phyloP scores from a whole-genome alignment of 2,329 filamentous ascomycete genomes.

The Epichloe glyceriae region DNA sequence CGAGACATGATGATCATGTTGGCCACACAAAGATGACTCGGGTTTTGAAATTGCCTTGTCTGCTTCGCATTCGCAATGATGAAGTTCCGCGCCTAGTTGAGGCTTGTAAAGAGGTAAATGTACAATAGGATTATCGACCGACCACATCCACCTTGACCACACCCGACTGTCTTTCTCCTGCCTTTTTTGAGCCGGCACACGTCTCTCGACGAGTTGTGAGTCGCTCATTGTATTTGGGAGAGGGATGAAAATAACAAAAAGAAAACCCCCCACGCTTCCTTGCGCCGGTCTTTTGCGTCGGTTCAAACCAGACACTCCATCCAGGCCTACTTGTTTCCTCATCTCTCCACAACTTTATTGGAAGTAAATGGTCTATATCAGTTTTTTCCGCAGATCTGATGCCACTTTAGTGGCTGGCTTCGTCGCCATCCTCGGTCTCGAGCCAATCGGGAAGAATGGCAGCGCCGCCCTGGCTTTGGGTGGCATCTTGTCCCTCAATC shows the following conservation, averaged over 20 bases:
- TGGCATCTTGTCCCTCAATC: constrained; percentile 71
- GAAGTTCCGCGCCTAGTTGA: constrained; percentile 19
- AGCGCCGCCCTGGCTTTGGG: constrained; percentile 42
- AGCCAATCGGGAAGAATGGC: constrained; percentile 61
- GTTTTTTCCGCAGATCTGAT: neutral
- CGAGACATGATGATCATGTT: no score
- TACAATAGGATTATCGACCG: constrained; percentile 23
- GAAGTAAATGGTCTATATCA: neutral
- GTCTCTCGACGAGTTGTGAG: neutral
- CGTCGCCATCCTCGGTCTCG: constrained; percentile 58
- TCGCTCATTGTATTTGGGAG: neutral
- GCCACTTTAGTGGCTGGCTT: constrained; percentile 32
- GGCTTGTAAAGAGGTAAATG: constrained; percentile 22
- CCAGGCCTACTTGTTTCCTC: neutral
- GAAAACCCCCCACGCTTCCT: neutral
- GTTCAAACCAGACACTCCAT: neutral
- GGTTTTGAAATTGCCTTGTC: neutral
- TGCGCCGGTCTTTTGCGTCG: neutral
- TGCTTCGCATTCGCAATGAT: constrained; percentile 5
- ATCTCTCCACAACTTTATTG: neutral
- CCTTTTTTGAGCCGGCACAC: neutral
- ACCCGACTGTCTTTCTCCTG: neutral
- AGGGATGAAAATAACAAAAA: neutral
- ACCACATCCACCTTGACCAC: constrained; percentile 7
- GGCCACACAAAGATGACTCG: neutral